Evolutionary conservation across 1,284 basidiomycete genomes (phyloP).

Genomic region (Tilletia walkeri): DNA sequence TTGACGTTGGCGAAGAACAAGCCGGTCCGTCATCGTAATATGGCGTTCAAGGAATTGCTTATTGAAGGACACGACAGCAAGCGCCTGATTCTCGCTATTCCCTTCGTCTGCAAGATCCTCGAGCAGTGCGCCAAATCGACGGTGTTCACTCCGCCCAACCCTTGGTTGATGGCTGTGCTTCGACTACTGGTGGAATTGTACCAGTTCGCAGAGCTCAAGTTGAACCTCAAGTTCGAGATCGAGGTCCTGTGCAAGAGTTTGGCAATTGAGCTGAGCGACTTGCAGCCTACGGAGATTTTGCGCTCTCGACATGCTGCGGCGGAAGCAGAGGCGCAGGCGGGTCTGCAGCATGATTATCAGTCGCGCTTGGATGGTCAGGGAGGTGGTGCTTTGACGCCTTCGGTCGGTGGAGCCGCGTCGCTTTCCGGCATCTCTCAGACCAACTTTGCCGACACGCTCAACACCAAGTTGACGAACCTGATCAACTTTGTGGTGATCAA

Average conservation of each 20-base stretch:
- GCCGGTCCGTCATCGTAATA: conserved; percentile 87
- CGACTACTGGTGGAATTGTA: conserved; percentile 91
- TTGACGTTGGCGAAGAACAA: conserved; percentile 88
- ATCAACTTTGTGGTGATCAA: conserved; percentile 76
- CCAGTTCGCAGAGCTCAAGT: conserved; percentile 90
- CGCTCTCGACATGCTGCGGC: conserved; percentile 59
- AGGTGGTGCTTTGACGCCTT: conserved; percentile 30
- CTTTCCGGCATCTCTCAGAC: conserved; percentile 38
- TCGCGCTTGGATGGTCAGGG: conserved; percentile 27
- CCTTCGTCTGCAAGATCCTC: conserved; percentile 96
- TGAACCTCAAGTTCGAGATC: conserved; percentile 98
- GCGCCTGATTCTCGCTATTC: conserved; percentile 88
- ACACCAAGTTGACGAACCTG: conserved; percentile 72
- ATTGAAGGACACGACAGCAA: conserved; percentile 92
- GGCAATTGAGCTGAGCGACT: conserved; percentile 78
- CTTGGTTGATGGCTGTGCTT: conserved; percentile 95
- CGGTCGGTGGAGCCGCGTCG: conserved; percentile 29
- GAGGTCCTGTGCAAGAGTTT: conserved; percentile 93
- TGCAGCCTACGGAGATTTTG: conserved; percentile 81
- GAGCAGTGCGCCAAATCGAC: conserved; percentile 83
- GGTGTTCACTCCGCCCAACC: conserved; percentile 94
- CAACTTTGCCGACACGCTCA: conserved; percentile 58
- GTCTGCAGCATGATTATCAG: conserved; percentile 25
- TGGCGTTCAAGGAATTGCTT: conserved; percentile 94
- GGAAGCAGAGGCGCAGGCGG: conserved; percentile 24